Base-by-base conservation (phyloP, 1,139 yeast species). In the Hyphopichia buzzinii region DNA sequence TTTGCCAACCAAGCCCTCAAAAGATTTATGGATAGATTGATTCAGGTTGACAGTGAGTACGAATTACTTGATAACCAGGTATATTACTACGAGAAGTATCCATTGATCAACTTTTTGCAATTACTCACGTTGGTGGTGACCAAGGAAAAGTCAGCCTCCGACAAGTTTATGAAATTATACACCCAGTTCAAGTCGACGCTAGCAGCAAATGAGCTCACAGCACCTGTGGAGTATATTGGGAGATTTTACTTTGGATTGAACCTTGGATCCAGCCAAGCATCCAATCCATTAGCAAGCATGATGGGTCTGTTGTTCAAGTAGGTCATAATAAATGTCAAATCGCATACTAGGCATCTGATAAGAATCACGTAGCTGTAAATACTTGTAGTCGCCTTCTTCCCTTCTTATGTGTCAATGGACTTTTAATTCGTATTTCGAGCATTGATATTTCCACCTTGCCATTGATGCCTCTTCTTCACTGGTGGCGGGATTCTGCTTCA, bases 261-360 rank as follows among this genome's bases (percentile, higher is more conserved):
- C 30, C 47, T 68, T 47, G 85, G 84, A 11, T 76, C 82, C 30
- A 61, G 74, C 13, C 78, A 72, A 35, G 81, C 77, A 39, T 72
- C 72, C 13, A 87, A 88, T 54, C 69, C 86, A 67, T 64, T 90
- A 51, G 92, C 88, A 49, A 88, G 84, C 51, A 72, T 90, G 67
- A 86, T 90, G 95, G 82, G 94, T 16, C 88, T 89, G 23, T 67
- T 89, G 38, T 72, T 87, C 48, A 69, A 69, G 47, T 71, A 53
- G 19, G 14, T 12, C 27, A 13, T 19, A 19, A 10, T 10, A 19
- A 19, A 7, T 19, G 23, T 7, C 23, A 10, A 19, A 19, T 19
- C 23, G n/a, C n/a, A n/a, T n/a, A n/a, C n/a, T n/a, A n/a, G n/a
- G n/a, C n/a, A n/a, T n/a, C n/a, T n/a, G n/a, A n/a, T n/a, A n/a